Conservation (phyloP, 2,329 filamentous ascomycete genomes). For the Colletotrichum sp. region DNA sequence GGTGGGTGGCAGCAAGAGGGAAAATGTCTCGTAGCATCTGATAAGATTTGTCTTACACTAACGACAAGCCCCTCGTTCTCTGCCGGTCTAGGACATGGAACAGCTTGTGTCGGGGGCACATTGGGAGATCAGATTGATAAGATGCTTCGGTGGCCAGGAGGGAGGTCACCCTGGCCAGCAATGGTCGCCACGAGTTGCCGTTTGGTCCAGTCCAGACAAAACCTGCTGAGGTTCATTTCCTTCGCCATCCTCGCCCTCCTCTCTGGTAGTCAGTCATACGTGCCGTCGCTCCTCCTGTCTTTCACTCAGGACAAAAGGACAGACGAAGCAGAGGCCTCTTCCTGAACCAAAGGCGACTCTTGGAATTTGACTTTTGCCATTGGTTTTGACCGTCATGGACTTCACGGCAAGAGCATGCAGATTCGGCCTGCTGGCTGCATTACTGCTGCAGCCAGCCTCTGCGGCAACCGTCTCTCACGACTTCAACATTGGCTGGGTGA, state of each 20-base stretch:
- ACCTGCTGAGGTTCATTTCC: background rate
- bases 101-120: background rate
- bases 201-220: background rate
- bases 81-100: background rate
- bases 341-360: background rate
- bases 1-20: too few species aligned
- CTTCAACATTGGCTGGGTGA: conserved; percentile 76
- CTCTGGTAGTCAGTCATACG: background rate
- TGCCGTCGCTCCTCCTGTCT: background rate
- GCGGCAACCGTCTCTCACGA: conserved; percentile 59
- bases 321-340: background rate
- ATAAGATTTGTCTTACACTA: conserved; percentile 6
- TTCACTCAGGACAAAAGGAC: background rate
- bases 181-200: conserved; percentile 7
- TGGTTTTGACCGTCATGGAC: background rate
- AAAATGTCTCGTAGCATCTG: background rate
- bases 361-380: background rate
- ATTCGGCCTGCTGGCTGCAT: background rate
- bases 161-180: background rate
- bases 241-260: background rate
- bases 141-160: background rate
- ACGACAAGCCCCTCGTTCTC: background rate
- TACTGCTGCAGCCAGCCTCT: conserved; percentile 20
- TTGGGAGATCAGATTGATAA: conserved; percentile 21
- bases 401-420: background rate